phyloP scores from a whole-genome alignment of 495 filamentous ascomycete species.

The Pyronema domesticum region DNA sequence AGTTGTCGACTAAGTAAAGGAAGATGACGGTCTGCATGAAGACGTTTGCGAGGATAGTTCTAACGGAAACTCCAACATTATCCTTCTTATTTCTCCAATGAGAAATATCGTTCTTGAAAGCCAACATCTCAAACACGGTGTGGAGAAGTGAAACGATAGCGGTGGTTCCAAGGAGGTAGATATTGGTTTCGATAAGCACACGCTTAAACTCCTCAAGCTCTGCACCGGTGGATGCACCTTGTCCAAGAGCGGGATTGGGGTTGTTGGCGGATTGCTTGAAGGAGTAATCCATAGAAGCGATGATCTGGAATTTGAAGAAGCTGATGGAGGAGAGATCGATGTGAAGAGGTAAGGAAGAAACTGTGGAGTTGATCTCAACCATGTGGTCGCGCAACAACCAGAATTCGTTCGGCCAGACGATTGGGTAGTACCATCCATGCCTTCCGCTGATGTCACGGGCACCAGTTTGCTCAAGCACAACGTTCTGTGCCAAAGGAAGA shows the following conservation, averaged over 20 bases:
- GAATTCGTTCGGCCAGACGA: constrained; percentile 84
- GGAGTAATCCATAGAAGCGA: constrained; percentile 70
- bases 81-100: constrained; percentile 99
- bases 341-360: constrained; percentile 61
- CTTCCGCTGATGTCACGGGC: constrained; percentile 63
- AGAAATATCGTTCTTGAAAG: constrained; percentile 91
- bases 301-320: constrained; percentile 81
- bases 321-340: constrained; percentile 65
- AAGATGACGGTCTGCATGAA: constrained; percentile 96
- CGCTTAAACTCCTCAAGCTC: constrained; percentile 95
- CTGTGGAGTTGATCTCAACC: constrained; percentile 81
- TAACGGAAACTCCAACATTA: constrained; percentile 84
- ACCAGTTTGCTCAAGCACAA: constrained; percentile 55
- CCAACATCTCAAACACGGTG: constrained; percentile 87
- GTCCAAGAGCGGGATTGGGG: constrained; percentile 26
- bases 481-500: constrained; percentile 54
- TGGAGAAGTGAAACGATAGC: constrained; percentile 71
- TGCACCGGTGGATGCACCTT: constrained; percentile 27
- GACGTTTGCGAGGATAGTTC: constrained; percentile 90
- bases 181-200: constrained; percentile 83
- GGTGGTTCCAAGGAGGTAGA: constrained; percentile 72
- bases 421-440: constrained; percentile 94
- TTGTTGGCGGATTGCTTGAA: constrained; percentile 62
- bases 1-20: constrained; percentile 96
- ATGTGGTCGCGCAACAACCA: constrained; percentile 89